These are phyloP conservation scores for Alternaria sp. DNA, from an alignment of 2,329 filamentous ascomycete genomes.

Conservation along the genomic window DNA sequence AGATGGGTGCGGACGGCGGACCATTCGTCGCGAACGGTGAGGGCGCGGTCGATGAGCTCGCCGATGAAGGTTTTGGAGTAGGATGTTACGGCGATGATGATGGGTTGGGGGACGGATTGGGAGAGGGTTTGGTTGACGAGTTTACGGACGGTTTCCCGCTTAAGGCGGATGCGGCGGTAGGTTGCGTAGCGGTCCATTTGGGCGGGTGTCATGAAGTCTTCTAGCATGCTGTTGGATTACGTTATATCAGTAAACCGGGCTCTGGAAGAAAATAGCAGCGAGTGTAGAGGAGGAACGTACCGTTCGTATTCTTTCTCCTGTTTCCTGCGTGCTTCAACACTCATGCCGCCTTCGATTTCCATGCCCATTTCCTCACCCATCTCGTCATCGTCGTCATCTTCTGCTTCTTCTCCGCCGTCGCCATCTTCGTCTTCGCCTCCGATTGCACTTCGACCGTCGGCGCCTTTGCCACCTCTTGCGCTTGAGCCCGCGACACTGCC, in stretches of 20 bases:
- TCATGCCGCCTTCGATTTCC: conserved; percentile 55
- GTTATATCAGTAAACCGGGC: neutral
- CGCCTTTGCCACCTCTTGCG: conserved; percentile 34
- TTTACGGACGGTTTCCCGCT: conserved; percentile 72
- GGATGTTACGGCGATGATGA: conserved; percentile 76
- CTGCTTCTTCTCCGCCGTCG: conserved; percentile 62
- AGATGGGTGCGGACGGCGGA: conserved; percentile 54
- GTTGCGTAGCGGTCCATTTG: conserved; percentile 74
- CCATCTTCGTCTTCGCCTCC: conserved; percentile 61
- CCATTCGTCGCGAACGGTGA: conserved; percentile 76
- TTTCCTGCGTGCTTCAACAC: conserved; percentile 65
- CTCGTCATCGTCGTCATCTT: conserved; percentile 63
- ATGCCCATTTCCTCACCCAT: conserved; percentile 51
- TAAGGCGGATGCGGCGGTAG: conserved; percentile 72
- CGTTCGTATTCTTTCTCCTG: conserved; percentile 71
- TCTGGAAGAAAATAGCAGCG: neutral
- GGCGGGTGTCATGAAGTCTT: conserved; percentile 68
- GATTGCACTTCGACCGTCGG: conserved; percentile 42
- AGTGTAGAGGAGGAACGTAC: conserved; percentile 15
- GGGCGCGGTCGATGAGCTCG: conserved; percentile 74
- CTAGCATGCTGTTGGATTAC: conserved; percentile 57
- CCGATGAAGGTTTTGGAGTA: conserved; percentile 80
- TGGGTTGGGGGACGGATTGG: conserved; percentile 75
- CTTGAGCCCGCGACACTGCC: conserved; percentile 48
- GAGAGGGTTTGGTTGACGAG: conserved; percentile 82